Evolutionary conservation across 768 basidiomycete species (phyloP).

Genomic region (Boletellus ananiceps): DNA sequence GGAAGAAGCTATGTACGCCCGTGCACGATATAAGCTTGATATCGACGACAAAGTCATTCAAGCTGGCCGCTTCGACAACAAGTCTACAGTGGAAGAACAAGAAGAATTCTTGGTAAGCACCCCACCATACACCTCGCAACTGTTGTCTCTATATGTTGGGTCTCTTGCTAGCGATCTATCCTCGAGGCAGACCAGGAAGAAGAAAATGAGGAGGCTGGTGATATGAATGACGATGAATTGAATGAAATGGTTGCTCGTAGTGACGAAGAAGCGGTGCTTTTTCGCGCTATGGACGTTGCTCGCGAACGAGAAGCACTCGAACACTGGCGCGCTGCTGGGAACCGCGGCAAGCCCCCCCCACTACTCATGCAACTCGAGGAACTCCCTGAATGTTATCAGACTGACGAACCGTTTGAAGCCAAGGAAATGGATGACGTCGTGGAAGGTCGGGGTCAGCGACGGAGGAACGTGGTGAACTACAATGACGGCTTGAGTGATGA

Average conservation of each 20-base stretch:
- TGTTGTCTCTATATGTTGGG: conserved; percentile 1
- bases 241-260: conserved; percentile 87
- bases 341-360: conserved; percentile 72
- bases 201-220: conserved; percentile 84
- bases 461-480: conserved; percentile 82
- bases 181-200: conserved; percentile 88
- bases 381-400: conserved; percentile 88
- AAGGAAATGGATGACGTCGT: conserved; percentile 44
- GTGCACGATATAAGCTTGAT: conserved; percentile 93
- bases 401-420: conserved; percentile 76
- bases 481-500: conserved; percentile 94
- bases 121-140: not conserved
- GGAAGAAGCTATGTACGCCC: conserved; percentile 95
- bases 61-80: conserved; percentile 98
- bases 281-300: conserved; percentile 78
- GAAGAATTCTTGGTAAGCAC: conserved; percentile 82
- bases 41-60: conserved; percentile 99
- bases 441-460: conserved; percentile 83
- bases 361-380: conserved; percentile 83
- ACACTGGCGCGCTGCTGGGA: conserved; percentile 66
- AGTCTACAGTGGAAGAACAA: conserved; percentile 96
- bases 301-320: conserved; percentile 65
- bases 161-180: conserved; percentile 65
- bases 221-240: conserved; percentile 92
- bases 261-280: conserved; percentile 72